These are phyloP conservation scores for Grosmannia clavigera DNA, from an alignment of 2,329 filamentous ascomycete genomes.

Conservation along the genomic window DNA sequence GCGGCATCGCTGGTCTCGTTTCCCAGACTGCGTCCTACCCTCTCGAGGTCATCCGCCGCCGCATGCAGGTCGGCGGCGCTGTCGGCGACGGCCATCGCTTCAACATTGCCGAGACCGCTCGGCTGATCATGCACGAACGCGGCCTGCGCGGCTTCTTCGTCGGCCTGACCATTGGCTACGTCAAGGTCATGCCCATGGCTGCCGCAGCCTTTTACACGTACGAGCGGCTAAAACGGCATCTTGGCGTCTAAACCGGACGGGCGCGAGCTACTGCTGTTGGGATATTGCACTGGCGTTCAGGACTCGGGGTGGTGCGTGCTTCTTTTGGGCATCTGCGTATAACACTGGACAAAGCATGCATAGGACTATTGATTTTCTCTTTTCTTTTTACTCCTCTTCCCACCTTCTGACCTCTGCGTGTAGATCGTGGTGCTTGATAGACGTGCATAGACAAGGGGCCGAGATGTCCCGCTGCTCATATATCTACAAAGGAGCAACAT, in stretches of 20 bases:
- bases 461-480: no score
- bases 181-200: constrained; percentile 83
- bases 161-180: constrained; percentile 85
- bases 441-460: no score
- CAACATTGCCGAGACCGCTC: constrained; percentile 65
- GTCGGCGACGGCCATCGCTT: constrained; percentile 80
- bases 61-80: constrained; percentile 94
- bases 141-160: constrained; percentile 81
- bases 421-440: no score
- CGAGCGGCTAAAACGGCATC: constrained; percentile 47
- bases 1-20: constrained; percentile 75
- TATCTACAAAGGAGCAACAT: no score
- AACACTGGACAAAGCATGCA: no score
- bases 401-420: no score
- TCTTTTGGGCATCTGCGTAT: no score
- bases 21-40: constrained; percentile 91
- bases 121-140: constrained; percentile 60
- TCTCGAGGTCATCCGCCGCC: constrained; percentile 76
- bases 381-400: no score
- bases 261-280: not conserved
- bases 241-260: constrained; percentile 45
- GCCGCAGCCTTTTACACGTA: constrained; percentile 59
- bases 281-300: no score
- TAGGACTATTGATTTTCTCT: no score
- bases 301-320: no score